phyloP scores from a whole-genome alignment of 2,329 filamentous ascomycete genomes.

The Phaeosphaeriaceae sp. region DNA sequence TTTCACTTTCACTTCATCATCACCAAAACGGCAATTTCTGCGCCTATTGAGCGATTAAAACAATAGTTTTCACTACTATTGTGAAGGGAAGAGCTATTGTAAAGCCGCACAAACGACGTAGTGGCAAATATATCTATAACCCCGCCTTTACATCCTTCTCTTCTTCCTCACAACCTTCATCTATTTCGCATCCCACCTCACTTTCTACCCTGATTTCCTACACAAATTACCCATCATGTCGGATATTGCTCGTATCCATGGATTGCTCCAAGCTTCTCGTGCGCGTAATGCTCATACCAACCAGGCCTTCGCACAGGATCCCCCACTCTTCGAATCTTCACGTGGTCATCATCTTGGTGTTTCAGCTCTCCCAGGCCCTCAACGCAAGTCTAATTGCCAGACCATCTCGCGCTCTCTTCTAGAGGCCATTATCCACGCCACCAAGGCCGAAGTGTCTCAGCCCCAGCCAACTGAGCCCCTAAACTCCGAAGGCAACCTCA shows the following conservation, averaged over 20 bases:
- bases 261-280: constrained; percentile 32
- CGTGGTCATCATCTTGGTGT: not conserved
- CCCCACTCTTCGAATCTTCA: constrained; percentile 3
- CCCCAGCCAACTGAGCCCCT: constrained; percentile 14
- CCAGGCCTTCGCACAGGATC: constrained; percentile 18
- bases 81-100: constrained; percentile 3
- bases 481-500: constrained; percentile 19
- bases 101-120: not conserved
- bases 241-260: constrained; percentile 28
- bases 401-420: constrained; percentile 19
- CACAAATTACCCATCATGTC: constrained; percentile 21
- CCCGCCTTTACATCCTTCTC: constrained; percentile 1
- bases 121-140: not conserved
- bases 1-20: constrained; percentile 21
- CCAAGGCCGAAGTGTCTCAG: constrained; percentile 16
- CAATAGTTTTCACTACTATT: constrained; percentile 11
- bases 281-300: constrained; percentile 26
- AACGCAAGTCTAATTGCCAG: constrained; percentile 4
- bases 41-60: constrained; percentile 8
- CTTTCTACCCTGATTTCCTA: not conserved
- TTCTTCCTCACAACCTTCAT: not conserved
- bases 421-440: constrained; percentile 23
- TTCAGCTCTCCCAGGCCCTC: constrained; percentile 2
- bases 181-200: constrained; percentile 1
- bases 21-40: constrained; percentile 1